Evolutionary conservation across 345 rosid genomes (phyloP).

Genomic region (Luvunga scandens): DNA sequence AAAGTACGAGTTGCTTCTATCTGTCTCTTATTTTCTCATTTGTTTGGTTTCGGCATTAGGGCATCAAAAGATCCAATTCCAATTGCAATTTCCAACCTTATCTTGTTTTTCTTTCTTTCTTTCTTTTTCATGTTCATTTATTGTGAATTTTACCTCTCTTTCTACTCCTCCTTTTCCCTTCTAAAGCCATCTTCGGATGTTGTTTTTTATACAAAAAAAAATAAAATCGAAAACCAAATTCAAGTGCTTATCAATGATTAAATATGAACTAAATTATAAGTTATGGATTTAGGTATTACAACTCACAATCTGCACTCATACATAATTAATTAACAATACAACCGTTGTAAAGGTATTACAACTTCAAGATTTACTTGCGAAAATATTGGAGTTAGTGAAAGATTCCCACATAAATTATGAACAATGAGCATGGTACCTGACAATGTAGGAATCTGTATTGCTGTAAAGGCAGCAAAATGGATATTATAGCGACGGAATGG

Average conservation of each 20-base stretch:
- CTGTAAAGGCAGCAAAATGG: constrained; percentile 13
- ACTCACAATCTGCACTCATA: no score
- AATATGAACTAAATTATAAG: no score
- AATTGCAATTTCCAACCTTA: not conserved
- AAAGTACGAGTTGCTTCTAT: constrained; percentile 14
- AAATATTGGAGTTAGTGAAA: not conserved
- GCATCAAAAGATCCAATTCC: constrained; percentile 10
- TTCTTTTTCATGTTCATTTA: no score
- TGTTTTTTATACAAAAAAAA: no score
- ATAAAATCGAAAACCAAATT: no score
- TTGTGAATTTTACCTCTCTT: constrained; percentile 4
- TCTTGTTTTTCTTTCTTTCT: no score
- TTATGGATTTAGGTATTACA: no score
- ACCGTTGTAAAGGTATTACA: not conserved
- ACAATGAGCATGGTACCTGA: constrained; percentile 11
- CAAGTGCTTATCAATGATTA: no score
- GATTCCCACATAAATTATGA: not conserved
- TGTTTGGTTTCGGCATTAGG: not conserved
- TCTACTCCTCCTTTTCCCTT: not conserved
- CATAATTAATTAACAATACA: not conserved
- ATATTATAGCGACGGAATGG: not conserved
- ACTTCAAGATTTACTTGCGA: not conserved
- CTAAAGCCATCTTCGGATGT: not conserved
- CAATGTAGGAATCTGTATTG: constrained; percentile 9
- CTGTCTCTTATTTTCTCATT: not conserved